Base-by-base conservation (phyloP, 768 basidiomycete species). In the Lepiota subincarnata region DNA sequence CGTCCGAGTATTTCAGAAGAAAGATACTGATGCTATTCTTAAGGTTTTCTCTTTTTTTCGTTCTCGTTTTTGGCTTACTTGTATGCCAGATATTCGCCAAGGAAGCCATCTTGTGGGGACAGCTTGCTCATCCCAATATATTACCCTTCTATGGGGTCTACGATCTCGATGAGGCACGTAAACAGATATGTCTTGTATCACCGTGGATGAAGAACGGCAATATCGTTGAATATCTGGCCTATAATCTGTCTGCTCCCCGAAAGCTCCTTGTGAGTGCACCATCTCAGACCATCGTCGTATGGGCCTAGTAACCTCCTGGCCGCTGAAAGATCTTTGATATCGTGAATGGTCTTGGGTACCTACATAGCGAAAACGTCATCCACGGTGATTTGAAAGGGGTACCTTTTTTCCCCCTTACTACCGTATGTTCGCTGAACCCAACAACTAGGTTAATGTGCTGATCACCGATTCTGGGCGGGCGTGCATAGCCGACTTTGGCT, bases 351-450 rank as follows among this genome's bases (percentile, higher is more conserved):
- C 26, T 62, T 13, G 14, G 19, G n/a, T 62, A 59, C 48, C 50
- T 62, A 8, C 61, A 62, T 38, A 28, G 39, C 11, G 24, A 56
- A 8, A 53, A 53, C 14, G n/a, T 60, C 18, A 37, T 60, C 16
- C 58, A 62, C 44, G 59, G 61, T 13, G 60, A 59, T 36, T 40
- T 62, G 36, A 59, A 60, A 56, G 57, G 59, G 26, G 61, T 62
- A 50, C 28, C 6, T n/a, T 43, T 18, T 13, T 14, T 3, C 48
- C 19, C 19, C 11, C 8, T 41, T 12, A 8, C 7, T 13, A 24
- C 26, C 6, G 2, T n/a, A 11, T 6, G 41, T 12, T 46, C 38
- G 14, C 31, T 41, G 16, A 45, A 11, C 24, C 24, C 13, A 3
- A 31, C 1, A 26, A 4, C n/a, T 12, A 62, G 60, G 57, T 46